Percentiles rank a stretch among this genome's conserved stretches.
Evolutionary conservation across 179 eudicot genomes (phyloP).

Genomic region (Beta corolliflora): DNA sequence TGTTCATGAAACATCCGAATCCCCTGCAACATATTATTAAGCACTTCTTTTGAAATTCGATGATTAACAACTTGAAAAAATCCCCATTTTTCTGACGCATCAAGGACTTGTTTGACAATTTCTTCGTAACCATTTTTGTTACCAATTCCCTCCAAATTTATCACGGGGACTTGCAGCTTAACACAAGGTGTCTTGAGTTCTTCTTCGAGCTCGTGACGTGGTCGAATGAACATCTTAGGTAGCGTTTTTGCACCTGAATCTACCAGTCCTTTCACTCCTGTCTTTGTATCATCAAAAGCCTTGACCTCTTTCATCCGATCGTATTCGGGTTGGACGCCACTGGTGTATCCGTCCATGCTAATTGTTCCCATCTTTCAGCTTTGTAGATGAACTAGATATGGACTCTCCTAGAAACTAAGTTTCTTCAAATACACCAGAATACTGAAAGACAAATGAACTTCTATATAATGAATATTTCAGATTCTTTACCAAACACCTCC

Average conservation of each 20-base stretch:
- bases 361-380: conserved; percentile 7
- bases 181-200: background rate
- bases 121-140: background rate
- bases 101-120: conserved; percentile 13
- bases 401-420: background rate
- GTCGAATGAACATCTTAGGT: conserved; percentile 26
- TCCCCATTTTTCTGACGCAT: conserved; percentile 28
- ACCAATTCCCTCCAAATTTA: conserved; percentile 18
- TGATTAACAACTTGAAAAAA: conserved; percentile 29
- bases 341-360: background rate
- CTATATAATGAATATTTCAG: too few species aligned
- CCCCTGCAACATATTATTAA: conserved; percentile 17
- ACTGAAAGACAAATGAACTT: too few species aligned
- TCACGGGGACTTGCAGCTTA: conserved; percentile 13
- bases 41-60: conserved; percentile 16
- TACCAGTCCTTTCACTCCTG: conserved; percentile 28
- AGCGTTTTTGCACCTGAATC: conserved; percentile 11
- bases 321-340: background rate
- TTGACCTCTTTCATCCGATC: conserved; percentile 18
- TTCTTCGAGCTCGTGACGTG: conserved; percentile 17
- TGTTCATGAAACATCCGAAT: conserved; percentile 17
- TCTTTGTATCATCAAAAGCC: conserved; percentile 25
- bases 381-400: background rate
- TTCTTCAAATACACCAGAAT: background rate
- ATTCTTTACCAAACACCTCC: too few species aligned